A percentile compares a stretch with the other conserved stretches of the same genome.
Conservation (phyloP, 192 early-diverging fungal genomes). For the Chytriomyces hyalinus region DNA sequence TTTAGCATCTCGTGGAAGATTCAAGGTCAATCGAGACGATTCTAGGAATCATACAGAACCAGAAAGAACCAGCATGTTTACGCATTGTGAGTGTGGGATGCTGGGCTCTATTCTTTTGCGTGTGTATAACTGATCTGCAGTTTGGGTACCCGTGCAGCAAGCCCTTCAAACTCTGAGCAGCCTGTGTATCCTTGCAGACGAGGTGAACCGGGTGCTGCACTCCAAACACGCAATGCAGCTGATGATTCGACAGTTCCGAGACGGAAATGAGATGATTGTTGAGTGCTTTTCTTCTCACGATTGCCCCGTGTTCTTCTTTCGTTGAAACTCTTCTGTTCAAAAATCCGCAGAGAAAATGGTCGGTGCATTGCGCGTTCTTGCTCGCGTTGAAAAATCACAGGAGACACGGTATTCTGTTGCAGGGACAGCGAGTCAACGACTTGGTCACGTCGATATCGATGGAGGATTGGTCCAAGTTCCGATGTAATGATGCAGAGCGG, state of each 20-base stretch:
- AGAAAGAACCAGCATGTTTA: background rate
- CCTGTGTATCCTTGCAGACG: conserved; percentile 14
- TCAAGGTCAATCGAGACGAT: conserved; percentile 9
- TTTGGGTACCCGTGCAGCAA: background rate
- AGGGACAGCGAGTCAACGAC: background rate
- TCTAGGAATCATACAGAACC: background rate
- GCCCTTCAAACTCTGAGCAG: conserved; percentile 24
- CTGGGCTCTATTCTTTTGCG: background rate
- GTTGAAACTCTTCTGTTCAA: background rate
- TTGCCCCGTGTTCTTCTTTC: background rate
- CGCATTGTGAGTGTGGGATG: conserved; percentile 9
- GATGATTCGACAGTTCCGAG: conserved; percentile 20
- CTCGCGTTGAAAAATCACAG: conserved; percentile 8
- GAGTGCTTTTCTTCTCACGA: background rate
- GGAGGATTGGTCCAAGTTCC: conserved; percentile 29
- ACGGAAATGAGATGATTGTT: conserved; percentile 14
- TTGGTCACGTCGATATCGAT: conserved; percentile 12
- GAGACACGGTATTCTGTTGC: background rate
- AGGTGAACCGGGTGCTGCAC: background rate
- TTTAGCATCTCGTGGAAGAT: conserved; percentile 16
- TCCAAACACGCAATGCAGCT: background rate
- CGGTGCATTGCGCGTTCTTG: conserved; percentile 21
- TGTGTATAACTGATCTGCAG: background rate
- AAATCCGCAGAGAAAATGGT: conserved; percentile 7
- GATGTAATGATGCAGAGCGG: conserved; percentile 30